phyloP scores from a whole-genome alignment of 345 rosid genomes.

The Brassica nigra region DNA sequence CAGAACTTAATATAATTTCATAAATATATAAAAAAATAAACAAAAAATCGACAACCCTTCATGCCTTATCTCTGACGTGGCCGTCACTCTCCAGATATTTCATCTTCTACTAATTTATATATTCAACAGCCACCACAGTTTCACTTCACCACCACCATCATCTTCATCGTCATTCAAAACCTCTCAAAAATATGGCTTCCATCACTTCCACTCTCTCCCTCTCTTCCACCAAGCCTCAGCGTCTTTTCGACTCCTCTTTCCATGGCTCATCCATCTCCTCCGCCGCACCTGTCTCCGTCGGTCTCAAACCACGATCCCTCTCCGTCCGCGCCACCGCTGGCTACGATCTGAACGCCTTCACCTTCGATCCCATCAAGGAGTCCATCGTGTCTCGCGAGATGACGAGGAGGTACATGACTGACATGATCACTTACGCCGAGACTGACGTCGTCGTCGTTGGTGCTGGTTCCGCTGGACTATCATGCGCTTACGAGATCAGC shows the following conservation, averaged over 20 bases:
- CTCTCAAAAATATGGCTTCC: slow-evolving; percentile 39
- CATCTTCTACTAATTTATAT: slow-evolving; percentile 22
- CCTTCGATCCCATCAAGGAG: slow-evolving; percentile 64
- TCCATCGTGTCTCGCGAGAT: slow-evolving; percentile 68
- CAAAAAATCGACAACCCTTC: slow-evolving; percentile 43
- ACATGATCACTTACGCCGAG: slow-evolving; percentile 70
- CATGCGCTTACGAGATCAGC: slow-evolving; percentile 72
- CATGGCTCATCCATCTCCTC: slow-evolving; percentile 47
- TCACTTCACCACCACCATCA: slow-evolving; percentile 26
- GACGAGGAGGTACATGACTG: slow-evolving; percentile 76
- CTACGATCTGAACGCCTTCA: slow-evolving; percentile 58
- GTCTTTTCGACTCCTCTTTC: slow-evolving; percentile 51
- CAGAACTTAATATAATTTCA: not conserved
- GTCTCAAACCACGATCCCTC: slow-evolving; percentile 28
- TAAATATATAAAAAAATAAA: not conserved
- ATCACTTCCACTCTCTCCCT: slow-evolving; percentile 52
- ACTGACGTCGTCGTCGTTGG: slow-evolving; percentile 74
- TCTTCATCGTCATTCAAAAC: not conserved
- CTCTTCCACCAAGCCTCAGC: slow-evolving; percentile 43
- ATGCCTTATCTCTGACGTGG: slow-evolving; percentile 50
- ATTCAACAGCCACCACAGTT: not conserved
- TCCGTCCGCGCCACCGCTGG: slow-evolving; percentile 45
- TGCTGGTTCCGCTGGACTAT: slow-evolving; percentile 74
- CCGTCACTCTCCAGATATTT: slow-evolving; percentile 26
- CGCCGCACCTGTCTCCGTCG: slow-evolving; percentile 35